Evolutionary conservation across 139 green algal genomes (phyloP).

Genomic region (Coelastrella sp.): DNA sequence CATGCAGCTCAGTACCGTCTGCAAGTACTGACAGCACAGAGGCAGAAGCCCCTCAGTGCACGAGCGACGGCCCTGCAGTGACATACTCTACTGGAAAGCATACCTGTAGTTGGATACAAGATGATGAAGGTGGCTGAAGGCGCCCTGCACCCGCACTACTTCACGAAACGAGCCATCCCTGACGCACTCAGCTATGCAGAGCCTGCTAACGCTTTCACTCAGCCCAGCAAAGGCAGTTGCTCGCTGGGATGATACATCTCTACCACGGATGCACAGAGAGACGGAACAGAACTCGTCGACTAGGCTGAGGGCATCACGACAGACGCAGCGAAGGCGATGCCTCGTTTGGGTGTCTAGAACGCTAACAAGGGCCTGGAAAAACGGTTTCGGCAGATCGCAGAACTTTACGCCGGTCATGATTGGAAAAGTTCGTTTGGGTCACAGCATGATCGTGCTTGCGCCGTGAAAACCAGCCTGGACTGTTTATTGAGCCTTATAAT

Average conservation of each 20-base stretch:
- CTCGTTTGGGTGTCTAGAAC: neutral
- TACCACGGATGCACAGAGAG: neutral
- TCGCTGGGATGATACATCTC: neutral
- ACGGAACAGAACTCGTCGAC: neutral
- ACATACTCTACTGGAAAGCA: neutral
- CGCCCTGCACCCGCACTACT: neutral
- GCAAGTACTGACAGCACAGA: no score
- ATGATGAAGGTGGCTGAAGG: neutral
- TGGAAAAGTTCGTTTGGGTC: no score
- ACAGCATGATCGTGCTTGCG: no score
- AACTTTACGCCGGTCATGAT: neutral
- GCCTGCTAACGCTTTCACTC: neutral
- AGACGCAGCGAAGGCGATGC: neutral
- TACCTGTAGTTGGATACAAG: neutral
- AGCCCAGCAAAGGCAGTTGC: neutral
- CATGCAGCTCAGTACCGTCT: neutral
- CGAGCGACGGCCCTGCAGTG: neutral
- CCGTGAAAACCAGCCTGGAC: no score
- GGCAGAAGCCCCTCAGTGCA: no score
- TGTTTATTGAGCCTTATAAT: no score
- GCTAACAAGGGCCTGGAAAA: neutral
- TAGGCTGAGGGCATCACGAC: neutral
- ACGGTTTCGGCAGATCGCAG: constrained; percentile 22
- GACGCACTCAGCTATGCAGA: constrained; percentile 1
- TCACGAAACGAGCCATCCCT: neutral